These are phyloP conservation scores for Xylaria sp. DNA, from an alignment of 2,329 filamentous ascomycete genomes.

Conservation along the genomic window DNA sequence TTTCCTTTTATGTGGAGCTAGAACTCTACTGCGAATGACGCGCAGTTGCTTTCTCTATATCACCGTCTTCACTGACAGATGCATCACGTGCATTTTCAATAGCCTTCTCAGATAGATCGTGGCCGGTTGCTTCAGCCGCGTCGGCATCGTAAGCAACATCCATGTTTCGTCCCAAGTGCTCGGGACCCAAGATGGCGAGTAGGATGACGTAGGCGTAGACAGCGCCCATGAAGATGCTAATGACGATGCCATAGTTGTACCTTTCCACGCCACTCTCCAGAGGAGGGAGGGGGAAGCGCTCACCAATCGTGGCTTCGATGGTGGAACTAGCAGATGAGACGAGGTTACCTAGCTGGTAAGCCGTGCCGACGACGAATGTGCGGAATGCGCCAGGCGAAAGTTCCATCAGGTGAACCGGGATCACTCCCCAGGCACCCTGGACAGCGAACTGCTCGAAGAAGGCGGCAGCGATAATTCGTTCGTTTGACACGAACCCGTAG, in stretches of 20 bases:
- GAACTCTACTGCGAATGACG: slow-evolving; percentile 34
- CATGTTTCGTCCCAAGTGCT: slow-evolving; percentile 62
- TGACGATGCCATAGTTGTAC: slow-evolving; percentile 83
- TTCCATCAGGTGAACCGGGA: slow-evolving; percentile 84
- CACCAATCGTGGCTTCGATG: slow-evolving; percentile 79
- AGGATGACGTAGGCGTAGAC: slow-evolving; percentile 74
- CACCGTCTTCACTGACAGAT: slow-evolving; percentile 42
- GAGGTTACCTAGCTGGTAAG: slow-evolving; percentile 82
- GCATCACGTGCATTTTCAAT: slow-evolving; percentile 24
- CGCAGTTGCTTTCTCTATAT: slow-evolving; percentile 44
- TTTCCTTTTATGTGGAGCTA: not conserved
- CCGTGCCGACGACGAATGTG: slow-evolving; percentile 78
- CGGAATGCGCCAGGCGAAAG: slow-evolving; percentile 76
- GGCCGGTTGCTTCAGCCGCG: slow-evolving; percentile 57
- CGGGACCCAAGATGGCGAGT: slow-evolving; percentile 70
- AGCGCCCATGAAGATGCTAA: slow-evolving; percentile 90
- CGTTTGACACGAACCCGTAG: slow-evolving; percentile 74
- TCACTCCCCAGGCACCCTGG: slow-evolving; percentile 79
- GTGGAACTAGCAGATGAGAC: slow-evolving; percentile 75
- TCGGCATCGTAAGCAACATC: slow-evolving; percentile 61
- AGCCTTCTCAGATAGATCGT: slow-evolving; percentile 51
- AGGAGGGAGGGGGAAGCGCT: slow-evolving; percentile 75
- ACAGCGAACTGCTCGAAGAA: slow-evolving; percentile 88
- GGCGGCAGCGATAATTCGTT: slow-evolving; percentile 77
- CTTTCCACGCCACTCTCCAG: slow-evolving; percentile 58